These are phyloP conservation scores for Parmales sp. DNA, from an alignment of 108 stramenopile species.

Conservation along the genomic window DNA sequence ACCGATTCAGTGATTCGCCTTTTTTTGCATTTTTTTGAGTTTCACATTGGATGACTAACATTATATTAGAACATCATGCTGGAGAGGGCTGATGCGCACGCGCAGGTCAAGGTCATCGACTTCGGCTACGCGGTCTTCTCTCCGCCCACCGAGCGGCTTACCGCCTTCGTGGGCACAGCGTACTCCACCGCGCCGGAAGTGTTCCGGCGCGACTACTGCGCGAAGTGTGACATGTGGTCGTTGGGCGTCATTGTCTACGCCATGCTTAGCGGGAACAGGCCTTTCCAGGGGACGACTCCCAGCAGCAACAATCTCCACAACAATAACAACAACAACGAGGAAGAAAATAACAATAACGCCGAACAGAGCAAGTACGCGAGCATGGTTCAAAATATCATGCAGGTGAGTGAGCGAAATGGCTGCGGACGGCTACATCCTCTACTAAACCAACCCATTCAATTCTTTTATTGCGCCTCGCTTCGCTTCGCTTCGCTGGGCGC, in stretches of 20 bases:
- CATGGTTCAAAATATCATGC: background rate
- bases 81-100: background rate
- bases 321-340: no score
- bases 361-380: background rate
- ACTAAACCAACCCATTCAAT: background rate
- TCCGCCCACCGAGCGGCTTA: background rate
- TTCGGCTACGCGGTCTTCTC: background rate
- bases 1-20: background rate
- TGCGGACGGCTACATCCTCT: background rate
- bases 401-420: background rate
- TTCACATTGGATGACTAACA: background rate
- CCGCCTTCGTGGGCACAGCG: constrained; percentile 30
- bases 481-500: no score
- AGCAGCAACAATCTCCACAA: no score
- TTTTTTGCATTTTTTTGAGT: background rate
- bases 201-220: constrained; percentile 30
- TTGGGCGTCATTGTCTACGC: constrained; percentile 52
- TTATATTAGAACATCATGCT: background rate
- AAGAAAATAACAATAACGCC: no score
- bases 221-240: constrained; percentile 49
- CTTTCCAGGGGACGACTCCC: no score
- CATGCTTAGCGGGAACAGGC: constrained; percentile 40
- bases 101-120: constrained; percentile 8
- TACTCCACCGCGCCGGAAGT: constrained; percentile 51
- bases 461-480: background rate